Evolutionary conservation across 306 rosid genomes (phyloP).

Genomic region (Quercus dentata): DNA sequence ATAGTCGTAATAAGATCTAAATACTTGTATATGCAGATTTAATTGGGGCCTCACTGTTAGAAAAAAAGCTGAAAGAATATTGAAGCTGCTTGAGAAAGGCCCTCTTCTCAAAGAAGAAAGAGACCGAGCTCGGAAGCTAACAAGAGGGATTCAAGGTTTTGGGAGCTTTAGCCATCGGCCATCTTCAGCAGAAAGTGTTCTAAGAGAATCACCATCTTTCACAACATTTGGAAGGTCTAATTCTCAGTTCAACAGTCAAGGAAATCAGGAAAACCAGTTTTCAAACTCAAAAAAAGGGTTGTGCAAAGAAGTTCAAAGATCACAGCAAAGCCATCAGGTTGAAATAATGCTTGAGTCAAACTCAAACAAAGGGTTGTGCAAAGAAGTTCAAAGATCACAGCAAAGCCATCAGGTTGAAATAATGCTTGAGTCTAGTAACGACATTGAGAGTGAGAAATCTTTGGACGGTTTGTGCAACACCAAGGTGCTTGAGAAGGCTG

Average conservation of each 20-base stretch:
- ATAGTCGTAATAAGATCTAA: neutral
- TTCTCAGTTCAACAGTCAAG: slow-evolving; percentile 38
- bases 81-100: slow-evolving; percentile 60
- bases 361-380: slow-evolving; percentile 17
- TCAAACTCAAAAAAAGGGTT: slow-evolving; percentile 16
- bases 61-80: slow-evolving; percentile 67
- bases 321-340: slow-evolving; percentile 5
- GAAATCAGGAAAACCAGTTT: slow-evolving; percentile 37
- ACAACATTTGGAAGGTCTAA: slow-evolving; percentile 35
- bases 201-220: slow-evolving; percentile 45
- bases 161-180: slow-evolving; percentile 69
- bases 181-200: slow-evolving; percentile 38
- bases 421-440: neutral
- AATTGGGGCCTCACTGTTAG: slow-evolving; percentile 90
- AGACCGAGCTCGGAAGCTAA: slow-evolving; percentile 63
- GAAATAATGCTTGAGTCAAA: neutral
- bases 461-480: slow-evolving; percentile 9
- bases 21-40: slow-evolving; percentile 47
- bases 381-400: slow-evolving; percentile 18
- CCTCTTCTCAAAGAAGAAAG: slow-evolving; percentile 76
- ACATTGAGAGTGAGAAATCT: slow-evolving; percentile 15
- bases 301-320: slow-evolving; percentile 18
- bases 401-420: neutral
- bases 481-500: slow-evolving; percentile 32
- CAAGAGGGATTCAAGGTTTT: slow-evolving; percentile 89